Evolutionary conservation across 2,329 filamentous ascomycete genomes (phyloP), one percentile per base, ranked within the genome.

Genomic region (Pseudodiploospora longispora): DNA sequence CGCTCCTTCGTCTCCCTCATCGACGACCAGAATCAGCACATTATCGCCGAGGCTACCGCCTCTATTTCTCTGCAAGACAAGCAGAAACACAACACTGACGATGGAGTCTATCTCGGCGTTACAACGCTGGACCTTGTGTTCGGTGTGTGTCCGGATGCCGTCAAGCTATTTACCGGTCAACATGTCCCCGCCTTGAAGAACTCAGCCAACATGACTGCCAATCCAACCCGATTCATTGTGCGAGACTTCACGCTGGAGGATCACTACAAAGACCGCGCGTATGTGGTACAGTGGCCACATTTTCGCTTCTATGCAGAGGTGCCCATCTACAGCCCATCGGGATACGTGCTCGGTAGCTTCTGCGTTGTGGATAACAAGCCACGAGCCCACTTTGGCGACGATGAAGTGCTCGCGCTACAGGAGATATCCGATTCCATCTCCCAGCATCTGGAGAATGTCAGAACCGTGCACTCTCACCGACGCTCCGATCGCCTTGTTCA

Each of bases 1-100:
- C 62, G 68, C 36, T 59, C 59, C 37, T 52, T 70, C 34, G 57
- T 72, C 35, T 71, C 68, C 5, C 55, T 71, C 40, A 68, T 72
- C 46, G 68, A 69, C 55, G 56, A 55, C 5, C 54, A 58, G 19
- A 55, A 60, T 29, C 67, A 72, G 44, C 59, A 65, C 45, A 56
- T 71, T 12, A 50, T 70, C 30, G 61, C 65, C 34, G 68, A 71
- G 49, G 62, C 65, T 6, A 71, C 68, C 4, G 55, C 57, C 12
- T 59, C 62, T 1, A 51, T 67, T 12, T 63, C 60, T 4, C 51
- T 69, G 8, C 36, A 27, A 33, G 38, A 48, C 7, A 40, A 48
- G 28, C 9, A 30, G 12, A 41, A 45, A 27, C 40, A 40, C 19
- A 45, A 40, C 27, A 45, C 44, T 2, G 51, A 50, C 38, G 48